phyloP scores from a whole-genome alignment of 2,329 filamentous ascomycete genomes.

The Didymella sp. region DNA sequence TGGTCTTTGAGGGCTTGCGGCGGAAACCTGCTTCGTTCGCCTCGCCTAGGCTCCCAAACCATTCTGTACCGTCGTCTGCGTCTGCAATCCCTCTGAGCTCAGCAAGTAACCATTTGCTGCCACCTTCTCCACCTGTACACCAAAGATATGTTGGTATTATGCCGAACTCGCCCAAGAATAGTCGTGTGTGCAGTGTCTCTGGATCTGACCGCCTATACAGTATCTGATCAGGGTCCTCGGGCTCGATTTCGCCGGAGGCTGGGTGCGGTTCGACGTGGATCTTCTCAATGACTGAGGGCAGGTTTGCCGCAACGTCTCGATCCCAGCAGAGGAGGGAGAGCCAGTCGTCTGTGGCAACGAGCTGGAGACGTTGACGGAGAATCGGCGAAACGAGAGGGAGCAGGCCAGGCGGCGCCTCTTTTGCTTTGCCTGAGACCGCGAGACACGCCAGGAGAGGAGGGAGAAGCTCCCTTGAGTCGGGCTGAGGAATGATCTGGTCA shows the following conservation, averaged over 20 bases:
- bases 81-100: conserved; percentile 69
- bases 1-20: conserved; percentile 33
- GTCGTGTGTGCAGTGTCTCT: conserved; percentile 75
- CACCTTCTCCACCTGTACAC: conserved; percentile 70
- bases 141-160: conserved; percentile 73
- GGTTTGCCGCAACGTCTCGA: conserved; percentile 60
- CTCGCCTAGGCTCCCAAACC: conserved; percentile 64
- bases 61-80: conserved; percentile 63
- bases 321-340: conserved; percentile 76
- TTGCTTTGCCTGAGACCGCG: conserved; percentile 65
- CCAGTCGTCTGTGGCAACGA: conserved; percentile 73
- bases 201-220: conserved; percentile 73
- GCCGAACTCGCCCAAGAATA: conserved; percentile 67
- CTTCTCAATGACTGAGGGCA: conserved; percentile 67
- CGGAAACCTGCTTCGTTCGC: conserved; percentile 63
- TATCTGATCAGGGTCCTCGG: conserved; percentile 69
- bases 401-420: conserved; percentile 65
- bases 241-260: conserved; percentile 78
- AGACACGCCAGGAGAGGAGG: conserved; percentile 70
- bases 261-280: conserved; percentile 79
- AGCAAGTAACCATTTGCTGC: conserved; percentile 74
- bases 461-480: conserved; percentile 63
- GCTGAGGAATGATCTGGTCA: conserved; percentile 59
- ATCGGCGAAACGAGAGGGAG: conserved; percentile 68
- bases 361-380: conserved; percentile 66